These are phyloP conservation scores for Aspergillus eucalypticola DNA, from an alignment of 2,329 filamentous ascomycete species.

Conservation along the genomic window DNA sequence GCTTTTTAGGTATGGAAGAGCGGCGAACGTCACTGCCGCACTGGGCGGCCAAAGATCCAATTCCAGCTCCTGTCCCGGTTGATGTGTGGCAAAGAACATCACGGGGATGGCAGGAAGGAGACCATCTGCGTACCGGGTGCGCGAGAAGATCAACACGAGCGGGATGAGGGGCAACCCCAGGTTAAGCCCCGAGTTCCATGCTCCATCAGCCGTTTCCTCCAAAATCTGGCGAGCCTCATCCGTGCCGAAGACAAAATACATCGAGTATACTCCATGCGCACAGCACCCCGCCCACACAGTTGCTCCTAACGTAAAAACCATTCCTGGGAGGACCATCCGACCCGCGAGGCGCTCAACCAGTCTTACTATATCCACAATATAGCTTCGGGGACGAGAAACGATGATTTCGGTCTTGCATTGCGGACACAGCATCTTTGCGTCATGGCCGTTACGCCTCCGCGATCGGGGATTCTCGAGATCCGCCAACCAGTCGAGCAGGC, in stretches of 20 bases:
- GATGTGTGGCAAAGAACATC: slow-evolving; percentile 53
- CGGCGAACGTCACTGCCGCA: slow-evolving; percentile 64
- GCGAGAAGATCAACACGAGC: slow-evolving; percentile 66
- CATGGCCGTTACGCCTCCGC: slow-evolving; percentile 49
- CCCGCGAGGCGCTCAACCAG: slow-evolving; percentile 58
- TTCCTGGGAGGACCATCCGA: slow-evolving; percentile 64
- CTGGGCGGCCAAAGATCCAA: slow-evolving; percentile 66
- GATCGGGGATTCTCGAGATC: slow-evolving; percentile 71
- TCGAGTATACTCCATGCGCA: slow-evolving; percentile 62
- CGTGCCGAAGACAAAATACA: slow-evolving; percentile 66
- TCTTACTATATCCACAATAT: slow-evolving; percentile 68
- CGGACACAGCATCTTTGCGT: slow-evolving; percentile 73
- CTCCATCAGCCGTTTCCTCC: slow-evolving; percentile 36
- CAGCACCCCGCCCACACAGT: slow-evolving; percentile 55
- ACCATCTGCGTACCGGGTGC: slow-evolving; percentile 64
- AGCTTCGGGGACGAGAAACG: slow-evolving; percentile 72
- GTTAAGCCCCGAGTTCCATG: slow-evolving; percentile 53
- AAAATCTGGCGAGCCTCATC: slow-evolving; percentile 61
- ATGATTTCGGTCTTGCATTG: slow-evolving; percentile 84
- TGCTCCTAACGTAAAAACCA: slow-evolving; percentile 53
- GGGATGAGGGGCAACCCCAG: slow-evolving; percentile 68
- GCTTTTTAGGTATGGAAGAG: slow-evolving; percentile 65
- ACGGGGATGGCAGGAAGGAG: slow-evolving; percentile 65
- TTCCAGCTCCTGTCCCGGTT: slow-evolving; percentile 49
- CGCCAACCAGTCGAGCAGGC: slow-evolving; percentile 89